A percentile compares a stretch with the other conserved stretches of the same genome.
Evolutionary conservation across 169 alveolate genomes (phyloP).

Genomic region (Plasmodium gonderi): DNA sequence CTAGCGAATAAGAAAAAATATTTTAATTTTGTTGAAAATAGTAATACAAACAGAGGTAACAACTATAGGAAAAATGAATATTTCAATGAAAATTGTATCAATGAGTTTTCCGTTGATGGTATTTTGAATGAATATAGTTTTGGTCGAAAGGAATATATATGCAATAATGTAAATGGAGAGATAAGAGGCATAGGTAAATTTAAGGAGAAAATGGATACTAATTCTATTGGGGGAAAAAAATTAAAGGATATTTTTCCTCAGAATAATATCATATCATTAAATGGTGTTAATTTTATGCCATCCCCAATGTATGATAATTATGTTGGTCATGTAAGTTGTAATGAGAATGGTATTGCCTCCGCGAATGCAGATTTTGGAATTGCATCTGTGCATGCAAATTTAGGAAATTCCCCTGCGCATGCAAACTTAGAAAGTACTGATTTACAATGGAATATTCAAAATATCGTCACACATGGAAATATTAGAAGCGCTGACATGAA

Average conservation of each 20-base stretch:
- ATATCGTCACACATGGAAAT: too few relatives aligned
- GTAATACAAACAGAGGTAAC: not conserved
- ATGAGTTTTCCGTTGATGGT: constrained; percentile 1
- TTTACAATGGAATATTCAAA: too few relatives aligned
- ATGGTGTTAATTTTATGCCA: not conserved
- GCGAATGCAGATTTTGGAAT: not conserved
- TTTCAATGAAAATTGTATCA: constrained; percentile 8
- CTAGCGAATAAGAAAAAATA: constrained; percentile 17
- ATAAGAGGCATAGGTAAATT: not conserved
- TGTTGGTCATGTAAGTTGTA: not conserved
- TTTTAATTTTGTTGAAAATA: constrained; percentile 9
- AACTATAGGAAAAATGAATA: constrained; percentile 3
- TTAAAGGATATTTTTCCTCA: not conserved
- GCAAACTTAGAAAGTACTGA: not conserved
- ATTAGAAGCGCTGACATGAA: too few relatives aligned
- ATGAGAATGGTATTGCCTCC: not conserved
- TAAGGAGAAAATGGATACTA: constrained; percentile 1
- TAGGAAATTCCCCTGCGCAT: not conserved
- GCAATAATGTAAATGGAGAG: not conserved
- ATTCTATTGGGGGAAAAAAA: not conserved
- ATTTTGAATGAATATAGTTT: not conserved
- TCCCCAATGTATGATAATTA: not conserved
- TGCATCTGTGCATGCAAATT: not conserved
- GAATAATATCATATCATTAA: not conserved
- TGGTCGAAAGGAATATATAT: constrained; percentile 4